These are phyloP conservation scores for Cyclotella sp. DNA, from an alignment of 108 stramenopile species.

Conservation along the genomic window DNA sequence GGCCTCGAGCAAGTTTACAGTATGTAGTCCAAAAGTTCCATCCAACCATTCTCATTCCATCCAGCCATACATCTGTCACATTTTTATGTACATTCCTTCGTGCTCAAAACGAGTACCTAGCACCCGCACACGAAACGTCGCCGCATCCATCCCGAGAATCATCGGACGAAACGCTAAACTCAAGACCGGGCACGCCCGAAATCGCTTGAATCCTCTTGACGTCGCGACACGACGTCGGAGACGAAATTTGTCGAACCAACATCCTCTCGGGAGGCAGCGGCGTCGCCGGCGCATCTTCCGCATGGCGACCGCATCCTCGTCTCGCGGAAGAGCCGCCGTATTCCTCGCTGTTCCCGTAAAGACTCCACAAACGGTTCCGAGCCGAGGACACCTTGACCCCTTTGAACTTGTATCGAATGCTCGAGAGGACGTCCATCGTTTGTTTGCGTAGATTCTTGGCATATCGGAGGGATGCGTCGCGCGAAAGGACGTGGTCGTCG, in stretches of 20 bases:
- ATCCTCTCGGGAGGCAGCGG: not conserved
- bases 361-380: constrained; percentile 39
- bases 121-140: no score
- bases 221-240: not conserved
- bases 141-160: not conserved
- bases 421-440: constrained; percentile 22
- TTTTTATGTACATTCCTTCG: no score
- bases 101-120: no score
- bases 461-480: not conserved
- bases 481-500: not conserved
- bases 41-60: no score
- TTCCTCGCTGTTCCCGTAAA: constrained; percentile 9
- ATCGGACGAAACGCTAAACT: not conserved
- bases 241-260: not conserved
- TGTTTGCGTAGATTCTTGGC: constrained; percentile 24
- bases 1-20: no score
- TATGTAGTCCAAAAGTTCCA: no score
- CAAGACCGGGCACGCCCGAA: constrained; percentile 1
- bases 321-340: not conserved
- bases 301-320: no score
- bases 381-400: constrained; percentile 35
- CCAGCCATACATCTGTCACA: no score
- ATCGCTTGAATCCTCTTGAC: constrained; percentile 1
- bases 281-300: not conserved
- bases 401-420: constrained; percentile 37